Evolutionary conservation across 352 stramenopile species (phyloP).

Genomic region (Globisporangium cystogenes): DNA sequence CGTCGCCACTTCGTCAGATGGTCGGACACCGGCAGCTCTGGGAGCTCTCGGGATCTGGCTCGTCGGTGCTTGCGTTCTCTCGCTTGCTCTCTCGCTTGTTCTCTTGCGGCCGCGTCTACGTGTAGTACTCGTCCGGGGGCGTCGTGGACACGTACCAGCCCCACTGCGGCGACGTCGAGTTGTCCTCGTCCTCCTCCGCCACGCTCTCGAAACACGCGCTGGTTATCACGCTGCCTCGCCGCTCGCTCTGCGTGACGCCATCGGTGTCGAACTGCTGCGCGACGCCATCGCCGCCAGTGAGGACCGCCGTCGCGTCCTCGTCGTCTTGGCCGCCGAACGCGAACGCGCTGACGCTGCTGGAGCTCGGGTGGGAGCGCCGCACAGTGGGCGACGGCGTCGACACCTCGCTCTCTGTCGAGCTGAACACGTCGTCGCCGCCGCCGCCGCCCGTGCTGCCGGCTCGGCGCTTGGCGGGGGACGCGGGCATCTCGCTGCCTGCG

Average conservation of each 20-base stretch:
- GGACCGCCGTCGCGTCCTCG: constrained; percentile 12
- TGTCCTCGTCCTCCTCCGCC: constrained; percentile 30
- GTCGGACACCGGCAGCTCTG: no score
- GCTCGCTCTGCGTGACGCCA: no score
- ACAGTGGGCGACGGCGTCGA: constrained; percentile 30
- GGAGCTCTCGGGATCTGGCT: no score
- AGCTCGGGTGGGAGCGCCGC: constrained; percentile 8
- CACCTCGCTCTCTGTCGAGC: constrained; percentile 58
- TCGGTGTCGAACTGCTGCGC: no score
- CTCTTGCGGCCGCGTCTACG: constrained; percentile 8
- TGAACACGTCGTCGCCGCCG: constrained; percentile 52
- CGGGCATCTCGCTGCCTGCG: constrained; percentile 1
- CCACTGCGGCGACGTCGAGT: constrained; percentile 58
- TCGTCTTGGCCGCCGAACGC: constrained; percentile 22
- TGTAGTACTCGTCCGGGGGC: constrained; percentile 68
- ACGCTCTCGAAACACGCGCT: constrained; percentile 6
- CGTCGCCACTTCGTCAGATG: no score
- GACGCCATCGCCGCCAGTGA: no score
- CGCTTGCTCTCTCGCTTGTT: not conserved
- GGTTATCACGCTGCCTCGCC: not conserved
- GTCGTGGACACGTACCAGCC: constrained; percentile 83
- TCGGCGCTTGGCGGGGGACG: constrained; percentile 11
- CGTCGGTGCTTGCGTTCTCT: no score
- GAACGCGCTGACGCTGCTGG: constrained; percentile 3
- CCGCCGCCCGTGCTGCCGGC: constrained; percentile 9